phyloP scores from a whole-genome alignment of 2,329 filamentous ascomycete species.

The Drechslerella stenobrocha region DNA sequence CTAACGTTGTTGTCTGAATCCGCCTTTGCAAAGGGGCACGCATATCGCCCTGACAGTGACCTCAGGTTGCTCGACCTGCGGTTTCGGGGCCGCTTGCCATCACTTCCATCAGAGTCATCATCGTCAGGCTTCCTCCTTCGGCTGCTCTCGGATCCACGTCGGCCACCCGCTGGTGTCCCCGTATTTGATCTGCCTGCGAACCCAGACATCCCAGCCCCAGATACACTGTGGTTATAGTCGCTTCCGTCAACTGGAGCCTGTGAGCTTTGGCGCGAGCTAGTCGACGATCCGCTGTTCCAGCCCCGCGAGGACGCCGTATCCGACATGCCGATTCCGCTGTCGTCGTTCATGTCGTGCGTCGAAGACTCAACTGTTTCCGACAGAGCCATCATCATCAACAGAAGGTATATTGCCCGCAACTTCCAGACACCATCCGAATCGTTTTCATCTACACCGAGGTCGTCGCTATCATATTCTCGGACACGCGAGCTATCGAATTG shows the following conservation, averaged over 20 bases:
- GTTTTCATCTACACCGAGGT: conserved; percentile 13
- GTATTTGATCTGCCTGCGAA: conserved; percentile 3
- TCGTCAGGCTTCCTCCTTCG: conserved; percentile 24
- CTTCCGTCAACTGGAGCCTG: conserved; percentile 26
- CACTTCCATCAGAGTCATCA: conserved; percentile 36
- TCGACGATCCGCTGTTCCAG: conserved; percentile 36
- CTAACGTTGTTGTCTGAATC: conserved; percentile 36
- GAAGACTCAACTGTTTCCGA: conserved; percentile 21
- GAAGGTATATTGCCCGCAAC: conserved; percentile 37
- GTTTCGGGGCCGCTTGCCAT: conserved; percentile 15
- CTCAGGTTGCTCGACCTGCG: conserved; percentile 26
- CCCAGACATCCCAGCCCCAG: not conserved
- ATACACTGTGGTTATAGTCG: not conserved
- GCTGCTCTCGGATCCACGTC: conserved; percentile 11
- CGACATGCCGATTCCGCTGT: conserved; percentile 3
- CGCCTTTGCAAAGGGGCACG: conserved; percentile 41
- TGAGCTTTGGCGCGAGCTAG: conserved; percentile 40
- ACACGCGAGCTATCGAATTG: not conserved
- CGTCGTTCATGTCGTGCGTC: not conserved
- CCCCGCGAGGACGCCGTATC: not conserved
- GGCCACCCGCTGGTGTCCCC: conserved; percentile 11
- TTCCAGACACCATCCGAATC: conserved; percentile 37
- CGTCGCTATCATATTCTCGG: not conserved
- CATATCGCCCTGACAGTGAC: conserved; percentile 28
- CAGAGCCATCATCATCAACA: conserved; percentile 36